Base-by-base conservation (phyloP, 2,329 filamentous ascomycete genomes). In the Colletotrichum spinosum region DNA sequence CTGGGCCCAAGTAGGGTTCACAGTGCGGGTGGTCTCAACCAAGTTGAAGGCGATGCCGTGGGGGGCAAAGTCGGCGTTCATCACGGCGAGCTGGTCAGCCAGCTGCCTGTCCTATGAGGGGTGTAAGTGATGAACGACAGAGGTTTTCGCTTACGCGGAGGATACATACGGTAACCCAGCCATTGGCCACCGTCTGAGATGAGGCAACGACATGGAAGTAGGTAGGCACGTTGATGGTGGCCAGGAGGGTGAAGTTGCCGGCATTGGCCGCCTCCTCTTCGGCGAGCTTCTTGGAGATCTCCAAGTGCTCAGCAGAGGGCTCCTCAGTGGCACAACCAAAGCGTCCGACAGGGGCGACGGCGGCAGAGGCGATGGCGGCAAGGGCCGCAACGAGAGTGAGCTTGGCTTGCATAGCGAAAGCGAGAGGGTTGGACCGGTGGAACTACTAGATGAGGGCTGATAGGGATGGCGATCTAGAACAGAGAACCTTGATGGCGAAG, bases 1-100 rank as follows among this genome's bases (percentile, higher is more conserved):
- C 12, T 64, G 68, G 37, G 81, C 80, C 82, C 83, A 86, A 70
- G 73, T 73, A 17, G 72, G 44, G 76, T 86, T 85, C 70, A 84
- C 73, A 41, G 83, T 83, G 67, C 76, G 80, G 60, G 79, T 78
- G 17, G 74, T 81, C 57, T 75, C 76, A 17, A 78, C 74, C 45
- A 83, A 77, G 34, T 75, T 77, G 73, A 86, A 86, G 2, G 71
- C 70, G 68, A 85, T 77, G 56, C 78, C 77, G 38, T 83, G 76
- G 0, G 77, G 75, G 15, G 73, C 75, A 62, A 80, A 86, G 13
- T 79, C 80, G 0, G 68, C 58, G 71, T 85, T 86, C 70, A 86
- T 70, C 17, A 79, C 78, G 4, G 72, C 67, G n/a, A 85, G 70
- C 74, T 86, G 83, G 58, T 75, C 68, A 51, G 71, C 60, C 45